Base-by-base conservation (phyloP, 495 filamentous ascomycete species). In the Hypoxylon lenormandii region DNA sequence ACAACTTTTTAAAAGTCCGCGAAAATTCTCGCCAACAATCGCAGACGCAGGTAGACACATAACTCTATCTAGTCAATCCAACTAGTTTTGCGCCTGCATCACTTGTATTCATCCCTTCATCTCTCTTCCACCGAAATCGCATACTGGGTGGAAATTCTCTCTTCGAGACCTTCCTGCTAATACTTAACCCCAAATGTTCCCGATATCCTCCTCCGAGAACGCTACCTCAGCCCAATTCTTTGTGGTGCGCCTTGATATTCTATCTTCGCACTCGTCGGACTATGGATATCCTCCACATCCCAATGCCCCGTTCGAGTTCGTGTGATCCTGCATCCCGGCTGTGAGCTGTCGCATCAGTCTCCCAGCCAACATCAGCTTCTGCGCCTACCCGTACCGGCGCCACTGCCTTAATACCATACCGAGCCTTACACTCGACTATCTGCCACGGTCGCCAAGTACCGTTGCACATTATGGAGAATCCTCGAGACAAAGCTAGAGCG, bases 281-380 rank as follows among this genome's bases (percentile, higher is more conserved):
- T 76, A 76, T 76, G 74, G 74, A 72, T 72, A 66, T 69, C 74
- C 70, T 42, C 60, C 64, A 58, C 60, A 69, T 63, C 60, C 56
- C 64, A 57, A 57, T 38, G 46, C 30, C 52, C 66, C 59, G 43
- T 61, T 62, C 62, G 66, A 76, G 60, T 76, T 67, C 64, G 74
- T 76, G 74, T 76, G 74, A 76, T 72, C 69, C 69, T 52, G 55
- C 47, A 64, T 54, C 72, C 23, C 50, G 70, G 60, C 70, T 73
- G 72, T 70, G 74, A 75, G 69, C 70, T 72, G 58, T 69, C 62
- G 72, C 69, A 66, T 60, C 69, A 52, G 53, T 51, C 21, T 70
- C 63, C 40, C 72, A 57, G 69, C 60, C 65, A 22, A 38, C 16
- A 45, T 7, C 58, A 45, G 33, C 58, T 26, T 46, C 56, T 64